Conservation (phyloP, 176 grass and related monocot genomes). For the Carex myosuroides region DNA sequence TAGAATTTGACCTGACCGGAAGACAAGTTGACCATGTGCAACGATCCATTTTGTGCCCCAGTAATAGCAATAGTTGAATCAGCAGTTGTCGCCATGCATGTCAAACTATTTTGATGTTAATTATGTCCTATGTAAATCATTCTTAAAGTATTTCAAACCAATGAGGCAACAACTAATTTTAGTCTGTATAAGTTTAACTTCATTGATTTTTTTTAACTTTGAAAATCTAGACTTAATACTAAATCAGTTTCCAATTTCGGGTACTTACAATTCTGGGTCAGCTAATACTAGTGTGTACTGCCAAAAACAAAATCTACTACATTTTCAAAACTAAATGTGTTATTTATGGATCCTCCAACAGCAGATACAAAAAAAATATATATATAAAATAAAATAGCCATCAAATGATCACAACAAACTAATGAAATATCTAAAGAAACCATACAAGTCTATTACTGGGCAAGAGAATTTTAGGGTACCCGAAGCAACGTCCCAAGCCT, state of each 20-base stretch:
- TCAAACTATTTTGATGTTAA: constrained; percentile 81
- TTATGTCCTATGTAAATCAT: constrained; percentile 46
- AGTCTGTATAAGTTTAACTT: neutral
- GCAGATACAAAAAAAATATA: too few species aligned
- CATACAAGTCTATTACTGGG: too few species aligned
- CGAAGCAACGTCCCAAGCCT: constrained; percentile 57
- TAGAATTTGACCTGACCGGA: constrained; percentile 47
- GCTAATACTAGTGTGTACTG: too few species aligned
- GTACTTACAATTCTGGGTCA: too few species aligned
- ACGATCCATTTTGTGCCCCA: constrained; percentile 63
- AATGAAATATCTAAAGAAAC: too few species aligned
- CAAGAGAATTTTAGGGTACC: constrained; percentile 26
- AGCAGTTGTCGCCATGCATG: constrained; percentile 58
- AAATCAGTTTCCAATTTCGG: too few species aligned
- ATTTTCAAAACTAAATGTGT: too few species aligned
- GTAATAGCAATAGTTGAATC: constrained; percentile 69
- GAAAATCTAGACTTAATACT: too few species aligned
- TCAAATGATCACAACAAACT: too few species aligned
- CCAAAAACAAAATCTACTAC: too few species aligned
- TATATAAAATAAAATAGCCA: too few species aligned
- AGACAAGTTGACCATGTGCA: constrained; percentile 72
- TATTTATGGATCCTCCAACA: too few species aligned
- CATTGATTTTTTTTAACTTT: neutral
- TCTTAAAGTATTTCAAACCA: neutral
- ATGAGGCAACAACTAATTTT: neutral